Evolutionary conservation across 2,329 filamentous ascomycete species (phyloP).

Genomic region (Aspergillus luchuensis): DNA sequence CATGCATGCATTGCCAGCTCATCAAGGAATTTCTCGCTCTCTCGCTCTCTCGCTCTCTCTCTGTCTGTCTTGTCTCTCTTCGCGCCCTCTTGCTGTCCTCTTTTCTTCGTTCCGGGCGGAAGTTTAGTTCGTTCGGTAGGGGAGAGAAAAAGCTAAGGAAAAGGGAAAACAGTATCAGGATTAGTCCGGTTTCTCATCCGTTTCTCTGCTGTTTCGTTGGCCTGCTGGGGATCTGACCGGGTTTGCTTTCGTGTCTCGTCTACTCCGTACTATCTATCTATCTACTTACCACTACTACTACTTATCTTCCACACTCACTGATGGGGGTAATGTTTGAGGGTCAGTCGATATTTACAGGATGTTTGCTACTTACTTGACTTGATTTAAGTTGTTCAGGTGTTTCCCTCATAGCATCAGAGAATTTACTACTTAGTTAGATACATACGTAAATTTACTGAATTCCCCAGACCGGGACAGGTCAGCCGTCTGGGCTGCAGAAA

Average conservation of each 20-base stretch:
- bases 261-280: not conserved
- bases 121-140: not conserved
- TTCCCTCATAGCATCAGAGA: no score
- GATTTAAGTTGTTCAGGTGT: no score
- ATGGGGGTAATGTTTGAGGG: no score
- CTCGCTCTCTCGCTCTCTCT: no score
- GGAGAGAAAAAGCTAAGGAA: not conserved
- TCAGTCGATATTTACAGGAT: no score
- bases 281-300: no score
- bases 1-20: constrained; percentile 38
- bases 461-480: no score
- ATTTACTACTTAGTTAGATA: no score
- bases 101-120: not conserved
- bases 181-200: not conserved
- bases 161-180: not conserved
- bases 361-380: no score
- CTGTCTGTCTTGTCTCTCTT: not conserved
- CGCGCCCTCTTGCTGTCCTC: not conserved
- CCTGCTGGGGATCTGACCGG: not conserved
- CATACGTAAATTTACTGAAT: no score
- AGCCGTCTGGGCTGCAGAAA: not conserved
- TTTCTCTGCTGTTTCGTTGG: not conserved
- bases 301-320: not conserved
- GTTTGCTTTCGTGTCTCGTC: not conserved
- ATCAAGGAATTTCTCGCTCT: constrained; percentile 15